Evolutionary conservation across 306 rosid species (phyloP).

Genomic region (Medicago lupulina): DNA sequence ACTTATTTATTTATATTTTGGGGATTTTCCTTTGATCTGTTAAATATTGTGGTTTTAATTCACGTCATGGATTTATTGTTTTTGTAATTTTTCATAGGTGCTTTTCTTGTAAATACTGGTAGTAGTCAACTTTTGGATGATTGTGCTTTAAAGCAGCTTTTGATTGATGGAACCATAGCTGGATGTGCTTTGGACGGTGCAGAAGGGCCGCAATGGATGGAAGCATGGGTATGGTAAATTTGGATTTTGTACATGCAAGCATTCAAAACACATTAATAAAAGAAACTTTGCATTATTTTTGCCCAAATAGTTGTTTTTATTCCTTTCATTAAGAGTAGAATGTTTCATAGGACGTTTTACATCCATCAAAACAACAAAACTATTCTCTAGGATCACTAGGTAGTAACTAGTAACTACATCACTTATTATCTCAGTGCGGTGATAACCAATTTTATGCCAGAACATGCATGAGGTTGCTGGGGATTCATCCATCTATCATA

Average conservation of each 20-base stretch:
- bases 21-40: slow-evolving; percentile 19
- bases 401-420: background rate
- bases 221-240: slow-evolving; percentile 90
- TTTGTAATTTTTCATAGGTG: slow-evolving; percentile 62
- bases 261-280: slow-evolving; percentile 15
- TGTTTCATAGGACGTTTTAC: slow-evolving; percentile 26
- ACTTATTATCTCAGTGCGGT: slow-evolving; percentile 14
- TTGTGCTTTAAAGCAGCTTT: slow-evolving; percentile 95
- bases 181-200: slow-evolving; percentile 99
- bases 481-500: slow-evolving; percentile 4
- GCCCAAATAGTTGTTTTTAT: slow-evolving; percentile 32
- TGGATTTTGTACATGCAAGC: slow-evolving; percentile 29
- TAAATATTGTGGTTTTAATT: slow-evolving; percentile 15
- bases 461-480: slow-evolving; percentile 16
- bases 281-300: slow-evolving; percentile 32
- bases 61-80: slow-evolving; percentile 28
- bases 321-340: slow-evolving; percentile 32
- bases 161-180: slow-evolving; percentile 96
- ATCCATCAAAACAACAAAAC: slow-evolving; percentile 26
- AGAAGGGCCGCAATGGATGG: slow-evolving; percentile 99
- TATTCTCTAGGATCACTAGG: slow-evolving; percentile 12
- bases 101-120: slow-evolving; percentile 94
- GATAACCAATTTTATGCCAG: slow-evolving; percentile 11
- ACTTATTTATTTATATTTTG: slow-evolving; percentile 19
- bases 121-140: slow-evolving; percentile 97